These are phyloP conservation scores for Heliocybe sulcata DNA, from an alignment of 1,284 basidiomycete species.

Conservation along the genomic window DNA sequence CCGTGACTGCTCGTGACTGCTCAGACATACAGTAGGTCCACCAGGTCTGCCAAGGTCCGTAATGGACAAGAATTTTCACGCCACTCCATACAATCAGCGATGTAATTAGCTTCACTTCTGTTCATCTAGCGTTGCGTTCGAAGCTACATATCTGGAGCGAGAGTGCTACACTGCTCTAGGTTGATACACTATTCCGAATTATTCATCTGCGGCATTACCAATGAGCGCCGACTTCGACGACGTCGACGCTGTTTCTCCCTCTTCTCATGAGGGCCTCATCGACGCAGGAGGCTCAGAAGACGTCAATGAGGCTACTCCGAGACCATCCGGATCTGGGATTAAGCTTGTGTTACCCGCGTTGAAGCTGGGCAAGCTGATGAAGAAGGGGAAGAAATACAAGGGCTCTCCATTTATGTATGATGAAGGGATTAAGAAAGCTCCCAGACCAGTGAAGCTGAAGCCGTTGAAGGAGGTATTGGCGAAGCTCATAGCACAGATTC, in stretches of 20 bases:
- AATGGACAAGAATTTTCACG: too few species aligned
- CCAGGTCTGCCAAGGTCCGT: too few species aligned
- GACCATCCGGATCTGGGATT: conserved; percentile 8
- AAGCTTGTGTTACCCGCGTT: conserved; percentile 27
- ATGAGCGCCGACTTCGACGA: background rate
- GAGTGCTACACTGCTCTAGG: too few species aligned
- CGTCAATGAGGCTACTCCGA: background rate
- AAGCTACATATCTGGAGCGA: too few species aligned
- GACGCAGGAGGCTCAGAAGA: background rate
- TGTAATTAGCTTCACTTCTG: too few species aligned
- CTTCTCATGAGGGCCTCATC: background rate
- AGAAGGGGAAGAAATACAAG: conserved; percentile 17
- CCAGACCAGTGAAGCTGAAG: conserved; percentile 62
- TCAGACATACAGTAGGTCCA: too few species aligned
- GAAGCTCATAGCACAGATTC: conserved; percentile 62
- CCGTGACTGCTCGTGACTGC: too few species aligned
- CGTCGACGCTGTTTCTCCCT: background rate
- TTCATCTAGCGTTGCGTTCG: too few species aligned
- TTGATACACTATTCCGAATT: too few species aligned
- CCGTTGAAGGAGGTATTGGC: conserved; percentile 66
- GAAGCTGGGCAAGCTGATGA: conserved; percentile 25
- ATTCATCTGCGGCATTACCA: too few species aligned
- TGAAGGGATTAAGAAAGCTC: conserved; percentile 20
- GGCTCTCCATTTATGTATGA: conserved; percentile 11
- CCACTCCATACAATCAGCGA: too few species aligned